Evolutionary conservation across 75 land plant genomes (phyloP).

Genomic region (Cryptomeria japonica): DNA sequence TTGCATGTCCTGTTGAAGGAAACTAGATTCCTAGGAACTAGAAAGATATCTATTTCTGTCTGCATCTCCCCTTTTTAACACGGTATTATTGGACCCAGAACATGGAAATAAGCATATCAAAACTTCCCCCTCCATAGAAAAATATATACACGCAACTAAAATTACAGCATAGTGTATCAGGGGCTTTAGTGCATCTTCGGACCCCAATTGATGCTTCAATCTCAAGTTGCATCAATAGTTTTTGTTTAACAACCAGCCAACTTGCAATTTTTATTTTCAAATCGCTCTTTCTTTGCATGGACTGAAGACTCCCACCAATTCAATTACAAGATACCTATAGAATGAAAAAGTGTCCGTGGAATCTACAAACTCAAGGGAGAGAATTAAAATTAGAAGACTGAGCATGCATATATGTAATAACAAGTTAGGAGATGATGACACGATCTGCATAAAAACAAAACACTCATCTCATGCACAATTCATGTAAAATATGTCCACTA

Average conservation of each 20-base stretch:
- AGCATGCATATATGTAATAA: no score
- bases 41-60: background rate
- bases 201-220: background rate
- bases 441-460: background rate
- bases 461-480: background rate
- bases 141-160: background rate
- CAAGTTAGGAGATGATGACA: background rate
- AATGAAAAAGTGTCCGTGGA: background rate
- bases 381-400: no score
- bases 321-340: background rate
- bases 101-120: background rate
- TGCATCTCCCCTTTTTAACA: background rate
- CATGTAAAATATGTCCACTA: background rate
- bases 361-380: background rate
- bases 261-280: background rate
- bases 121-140: no score
- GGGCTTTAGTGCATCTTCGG: background rate
- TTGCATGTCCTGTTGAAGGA: background rate
- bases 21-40: background rate
- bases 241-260: background rate
- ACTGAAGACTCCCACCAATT: background rate
- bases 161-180: background rate
- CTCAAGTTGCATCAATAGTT: background rate
- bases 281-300: background rate
- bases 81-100: background rate